Percentiles rank a stretch among this genome's conserved stretches.
Evolutionary conservation across 2,329 filamentous ascomycete species (phyloP).

Genomic region (Periconia macrospinosa): DNA sequence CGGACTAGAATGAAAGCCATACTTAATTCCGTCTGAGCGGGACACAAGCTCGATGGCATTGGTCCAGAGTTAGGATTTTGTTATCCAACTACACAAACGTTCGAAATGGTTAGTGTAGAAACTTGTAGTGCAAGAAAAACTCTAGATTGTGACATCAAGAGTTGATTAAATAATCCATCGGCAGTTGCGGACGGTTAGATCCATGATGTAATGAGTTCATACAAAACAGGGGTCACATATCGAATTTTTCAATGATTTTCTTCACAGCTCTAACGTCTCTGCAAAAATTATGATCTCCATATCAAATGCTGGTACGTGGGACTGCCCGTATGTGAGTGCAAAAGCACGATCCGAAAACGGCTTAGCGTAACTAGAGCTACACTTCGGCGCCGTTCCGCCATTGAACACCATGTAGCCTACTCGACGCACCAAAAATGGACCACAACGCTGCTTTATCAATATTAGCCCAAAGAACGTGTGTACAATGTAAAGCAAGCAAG

Average conservation of each 20-base stretch:
- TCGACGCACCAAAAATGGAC: conserved; percentile 4
- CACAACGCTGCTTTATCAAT: not conserved
- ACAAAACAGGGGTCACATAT: not conserved
- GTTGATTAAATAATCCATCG: not conserved
- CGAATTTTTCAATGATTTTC: not conserved
- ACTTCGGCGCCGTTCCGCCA: no score
- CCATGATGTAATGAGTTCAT: not conserved
- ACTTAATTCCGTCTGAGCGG: no score
- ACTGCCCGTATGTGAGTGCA: not conserved
- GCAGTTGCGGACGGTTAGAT: not conserved
- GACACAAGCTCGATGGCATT: no score
- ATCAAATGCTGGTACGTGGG: no score
- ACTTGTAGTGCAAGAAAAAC: not conserved
- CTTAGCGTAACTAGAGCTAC: not conserved
- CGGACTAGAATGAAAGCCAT: no score
- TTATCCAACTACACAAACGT: not conserved
- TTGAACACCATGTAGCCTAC: not conserved
- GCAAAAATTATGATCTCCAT: no score
- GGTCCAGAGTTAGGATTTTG: no score
- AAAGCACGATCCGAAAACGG: not conserved
- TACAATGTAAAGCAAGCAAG: conserved; percentile 18
- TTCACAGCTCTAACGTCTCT: no score
- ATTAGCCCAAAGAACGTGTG: conserved; percentile 13
- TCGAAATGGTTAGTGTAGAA: not conserved
- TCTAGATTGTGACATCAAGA: not conserved